Evolutionary conservation across 495 filamentous ascomycete species (phyloP).

Genomic region (Tuber calosporum): DNA sequence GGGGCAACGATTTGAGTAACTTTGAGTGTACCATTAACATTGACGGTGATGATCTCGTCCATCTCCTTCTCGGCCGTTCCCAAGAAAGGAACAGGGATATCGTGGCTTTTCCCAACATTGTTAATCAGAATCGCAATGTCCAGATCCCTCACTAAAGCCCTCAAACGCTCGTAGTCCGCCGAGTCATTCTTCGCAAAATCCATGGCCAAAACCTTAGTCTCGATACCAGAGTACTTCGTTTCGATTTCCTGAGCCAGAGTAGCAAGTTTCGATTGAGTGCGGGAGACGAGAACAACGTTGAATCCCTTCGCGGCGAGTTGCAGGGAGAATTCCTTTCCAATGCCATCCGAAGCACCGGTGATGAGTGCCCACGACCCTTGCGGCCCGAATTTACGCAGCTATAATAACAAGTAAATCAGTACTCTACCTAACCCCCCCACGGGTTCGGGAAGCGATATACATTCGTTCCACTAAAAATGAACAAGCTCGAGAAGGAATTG

Average conservation of each 20-base stretch:
- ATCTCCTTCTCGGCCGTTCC: slow-evolving; percentile 71
- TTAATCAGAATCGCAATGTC: slow-evolving; percentile 88
- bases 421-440: not conserved
- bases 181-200: slow-evolving; percentile 77
- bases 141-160: slow-evolving; percentile 57
- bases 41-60: slow-evolving; percentile 84
- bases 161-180: slow-evolving; percentile 66
- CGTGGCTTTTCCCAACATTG: slow-evolving; percentile 92
- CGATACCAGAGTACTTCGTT: slow-evolving; percentile 53
- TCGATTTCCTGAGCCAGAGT: slow-evolving; percentile 67
- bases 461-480: slow-evolving; percentile 60
- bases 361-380: slow-evolving; percentile 92
- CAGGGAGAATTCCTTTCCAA: slow-evolving; percentile 91
- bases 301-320: slow-evolving; percentile 87
- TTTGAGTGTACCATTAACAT: slow-evolving; percentile 79
- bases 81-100: slow-evolving; percentile 82
- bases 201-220: slow-evolving; percentile 75
- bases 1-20: slow-evolving; percentile 79
- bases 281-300: slow-evolving; percentile 88
- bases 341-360: slow-evolving; percentile 91
- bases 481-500: slow-evolving; percentile 56
- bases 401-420: slow-evolving; percentile 13
- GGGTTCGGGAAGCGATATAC: slow-evolving; percentile 43
- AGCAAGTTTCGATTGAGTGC: slow-evolving; percentile 81
- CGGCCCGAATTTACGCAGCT: slow-evolving; percentile 86